Evolutionary conservation across 495 filamentous ascomycete genomes (phyloP), one percentile per base, ranked within the genome.

Genomic region (Neurospora sp.): DNA sequence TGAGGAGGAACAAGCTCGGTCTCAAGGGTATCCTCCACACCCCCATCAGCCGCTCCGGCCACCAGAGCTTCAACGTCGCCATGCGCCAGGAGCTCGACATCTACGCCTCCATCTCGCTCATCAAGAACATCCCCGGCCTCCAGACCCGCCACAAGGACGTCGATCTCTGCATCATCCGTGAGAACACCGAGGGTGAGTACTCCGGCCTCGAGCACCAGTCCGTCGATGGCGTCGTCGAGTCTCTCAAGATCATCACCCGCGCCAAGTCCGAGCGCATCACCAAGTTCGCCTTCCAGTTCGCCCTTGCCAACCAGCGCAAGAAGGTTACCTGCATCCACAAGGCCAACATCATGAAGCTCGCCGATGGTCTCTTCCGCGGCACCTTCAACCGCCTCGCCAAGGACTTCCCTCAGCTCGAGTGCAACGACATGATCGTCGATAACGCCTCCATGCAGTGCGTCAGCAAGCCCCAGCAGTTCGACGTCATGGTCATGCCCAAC

Each of bases 291-390:
- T 97, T 98, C 85, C 90, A 91, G 83, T 99, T 98, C 81, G 96
- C 96, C 18, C 91, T 97, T 62, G 96, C 96, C 78, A 99, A 98
- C 87, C 94, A 97, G 90, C 89, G 96, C 79, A 93, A 96, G 87
- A 98, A 97, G 90, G 93, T 98, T 39, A 98, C 94, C 75, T 97
- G 94, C 84, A 97, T 99, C 79, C 96, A 99, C 89, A 99, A 99
- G 88, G 96, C 96, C 80, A 99, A 98, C 87, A 99, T 99, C 86
- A 99, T 99, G 96, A 98, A 99, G 88, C 88, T 99, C 71, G 95
- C 94, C 83, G 96, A 98, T 79, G 96, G 96, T 85, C 91, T 99
- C 73, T 99, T 99, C 91, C 92, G 96, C 79, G 93, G 91, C 84
- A 99, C 96, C 69, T 96, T 98, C 89, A 92, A 97, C 85, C 89